These are phyloP conservation scores for Cyberlindnera sargentensis DNA, from an alignment of 805 yeast genomes.

Conservation along the genomic window DNA sequence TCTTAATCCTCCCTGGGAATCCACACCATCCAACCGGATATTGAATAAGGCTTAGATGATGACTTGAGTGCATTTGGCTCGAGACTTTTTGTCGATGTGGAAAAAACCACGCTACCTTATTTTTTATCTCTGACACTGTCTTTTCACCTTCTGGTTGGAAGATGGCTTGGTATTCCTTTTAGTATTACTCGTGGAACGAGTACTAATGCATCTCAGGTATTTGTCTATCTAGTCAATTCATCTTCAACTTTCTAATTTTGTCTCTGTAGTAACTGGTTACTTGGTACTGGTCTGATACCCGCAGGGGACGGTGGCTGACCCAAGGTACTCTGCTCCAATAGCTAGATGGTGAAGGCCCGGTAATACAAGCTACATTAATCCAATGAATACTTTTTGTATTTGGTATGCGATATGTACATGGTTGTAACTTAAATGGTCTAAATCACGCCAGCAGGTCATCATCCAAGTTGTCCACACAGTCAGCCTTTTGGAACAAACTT, in stretches of 20 bases:
- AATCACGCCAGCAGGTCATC: constrained; percentile 37
- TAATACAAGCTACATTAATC: no score
- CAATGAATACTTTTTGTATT: no score
- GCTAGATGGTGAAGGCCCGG: no score
- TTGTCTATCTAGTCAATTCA: not conserved
- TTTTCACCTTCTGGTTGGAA: not conserved
- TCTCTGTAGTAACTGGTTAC: no score
- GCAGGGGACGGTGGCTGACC: no score
- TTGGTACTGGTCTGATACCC: no score
- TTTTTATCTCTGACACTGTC: constrained; percentile 48
- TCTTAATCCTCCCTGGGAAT: not conserved
- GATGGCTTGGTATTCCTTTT: not conserved
- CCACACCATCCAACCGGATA: not conserved
- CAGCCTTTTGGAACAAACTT: constrained; percentile 41
- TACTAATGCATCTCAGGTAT: constrained; percentile 7
- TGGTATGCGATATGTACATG: no score
- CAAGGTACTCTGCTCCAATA: no score
- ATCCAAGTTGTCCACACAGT: constrained; percentile 49
- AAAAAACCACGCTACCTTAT: constrained; percentile 97
- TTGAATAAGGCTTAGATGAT: constrained; percentile 8
- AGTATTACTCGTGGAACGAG: constrained; percentile 1
- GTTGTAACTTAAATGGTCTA: no score
- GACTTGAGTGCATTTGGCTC: constrained; percentile 98
- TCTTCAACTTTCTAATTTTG: not conserved
- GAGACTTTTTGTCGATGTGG: constrained; percentile 96